A percentile compares a stretch with the other conserved stretches of the same genome.
Conservation (phyloP, 106 monocot genomes). For the Iris macrosiphon region DNA sequence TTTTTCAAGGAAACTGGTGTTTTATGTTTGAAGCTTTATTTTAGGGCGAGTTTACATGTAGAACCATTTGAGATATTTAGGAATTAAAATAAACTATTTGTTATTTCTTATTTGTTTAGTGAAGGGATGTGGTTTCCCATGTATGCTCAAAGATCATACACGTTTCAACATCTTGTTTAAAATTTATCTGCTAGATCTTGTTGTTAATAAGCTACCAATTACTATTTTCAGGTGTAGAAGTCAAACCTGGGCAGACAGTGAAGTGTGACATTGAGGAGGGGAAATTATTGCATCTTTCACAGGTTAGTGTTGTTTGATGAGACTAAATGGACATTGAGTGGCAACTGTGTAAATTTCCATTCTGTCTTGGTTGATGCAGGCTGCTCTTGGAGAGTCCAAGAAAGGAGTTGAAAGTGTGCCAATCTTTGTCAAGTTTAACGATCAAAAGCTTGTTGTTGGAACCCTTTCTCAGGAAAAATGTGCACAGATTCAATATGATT, state of each 20-base stretch:
- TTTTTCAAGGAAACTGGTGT: too few species aligned
- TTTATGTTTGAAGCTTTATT: too few species aligned
- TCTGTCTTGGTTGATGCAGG: conserved; percentile 17
- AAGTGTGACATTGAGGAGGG: conserved; percentile 32
- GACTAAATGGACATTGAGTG: not conserved
- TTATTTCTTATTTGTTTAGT: too few species aligned
- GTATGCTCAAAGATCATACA: too few species aligned
- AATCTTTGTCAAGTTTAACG: conserved; percentile 41
- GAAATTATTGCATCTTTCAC: conserved; percentile 41
- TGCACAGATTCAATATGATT: conserved; percentile 40
- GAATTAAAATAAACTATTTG: too few species aligned
- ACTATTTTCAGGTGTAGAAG: conserved; percentile 40
- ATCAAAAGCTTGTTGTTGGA: conserved; percentile 46
- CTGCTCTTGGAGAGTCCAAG: conserved; percentile 41
- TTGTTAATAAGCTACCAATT: too few species aligned
- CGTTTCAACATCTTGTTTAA: too few species aligned
- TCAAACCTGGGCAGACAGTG: conserved; percentile 35
- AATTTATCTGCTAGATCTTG: too few species aligned
- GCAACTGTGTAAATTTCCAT: not conserved
- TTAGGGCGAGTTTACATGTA: too few species aligned
- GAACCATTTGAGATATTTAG: too few species aligned
- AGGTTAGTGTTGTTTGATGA: conserved; percentile 14
- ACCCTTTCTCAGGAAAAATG: conserved; percentile 43
- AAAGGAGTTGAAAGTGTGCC: conserved; percentile 29
- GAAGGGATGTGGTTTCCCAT: too few species aligned